Evolutionary conservation across 169 alveolate genomes (phyloP), one percentile per base, ranked within the genome.

Genomic region (Theileria luwenshuni): DNA sequence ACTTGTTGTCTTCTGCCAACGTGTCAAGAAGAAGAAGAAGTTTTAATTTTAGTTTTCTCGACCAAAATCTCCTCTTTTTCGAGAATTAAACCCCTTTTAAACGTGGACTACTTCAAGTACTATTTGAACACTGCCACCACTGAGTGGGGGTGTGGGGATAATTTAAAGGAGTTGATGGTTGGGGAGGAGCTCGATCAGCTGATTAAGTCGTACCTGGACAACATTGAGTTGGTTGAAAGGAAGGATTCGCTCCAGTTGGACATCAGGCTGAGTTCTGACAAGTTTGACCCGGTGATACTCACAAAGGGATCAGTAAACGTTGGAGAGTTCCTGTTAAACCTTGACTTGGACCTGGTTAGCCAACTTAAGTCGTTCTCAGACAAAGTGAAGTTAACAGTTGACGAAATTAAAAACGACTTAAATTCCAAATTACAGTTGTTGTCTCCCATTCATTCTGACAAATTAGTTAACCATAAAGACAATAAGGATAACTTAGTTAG

Each of bases 1-100:
- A 63, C 72, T 15, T 23, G 59, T 7, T 43, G 61, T 45, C 38
- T 63, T 17, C 35, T 63, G 15, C 72, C 72, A 63, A 45, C 72
- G n/a, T 63, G 72, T 32, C n/a, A n/a, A n/a, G 15, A 1, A 33
- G 72, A 63, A 0, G 59, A 63, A 15, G 59, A 63, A 33, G 15
- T 63, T 17, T 13, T 63, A 0, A 45, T 63, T 6, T 58, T 58
- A 5, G 38, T 63, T n/a, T 45, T 63, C 27, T 63, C 28, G 5
- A 63, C 72, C n/a, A 43, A 63, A 19, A 25, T 63, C 43, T 48
- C 72, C 28, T 45, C 56, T 33, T 63, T n/a, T 6, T 6, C 59
- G 30, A 63, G 72, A 41, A 25, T 63, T 0, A 63, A 45, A 13
- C 72, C 72, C 15, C 21, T 63, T 25, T 3, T 63, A 5, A 63